phyloP scores from a whole-genome alignment of 495 filamentous ascomycete species.

The Hypoxylon lienhwacheense region DNA sequence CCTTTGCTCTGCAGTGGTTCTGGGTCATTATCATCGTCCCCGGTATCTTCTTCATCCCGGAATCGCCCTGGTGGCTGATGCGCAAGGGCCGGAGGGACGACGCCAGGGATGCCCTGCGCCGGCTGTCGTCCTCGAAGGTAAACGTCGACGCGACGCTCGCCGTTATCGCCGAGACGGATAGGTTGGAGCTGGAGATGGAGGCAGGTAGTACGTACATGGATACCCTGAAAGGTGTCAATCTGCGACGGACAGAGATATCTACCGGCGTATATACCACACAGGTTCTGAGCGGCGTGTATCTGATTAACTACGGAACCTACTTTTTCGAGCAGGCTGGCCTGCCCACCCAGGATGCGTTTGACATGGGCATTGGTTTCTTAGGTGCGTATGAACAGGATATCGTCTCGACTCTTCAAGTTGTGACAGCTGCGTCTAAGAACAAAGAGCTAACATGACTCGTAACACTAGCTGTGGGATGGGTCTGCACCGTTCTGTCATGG shows the following conservation, averaged over 20 bases:
- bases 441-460: neutral
- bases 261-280: constrained; percentile 55
- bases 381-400: constrained; percentile 33
- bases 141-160: constrained; percentile 49
- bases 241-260: constrained; percentile 60
- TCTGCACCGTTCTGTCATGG: constrained; percentile 59
- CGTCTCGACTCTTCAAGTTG: neutral
- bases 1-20: constrained; percentile 67
- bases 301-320: constrained; percentile 63
- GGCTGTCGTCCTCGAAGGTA: constrained; percentile 46
- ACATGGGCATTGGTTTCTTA: constrained; percentile 54
- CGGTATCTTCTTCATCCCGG: constrained; percentile 60
- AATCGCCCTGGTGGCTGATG: constrained; percentile 66
- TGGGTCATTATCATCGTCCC: constrained; percentile 63
- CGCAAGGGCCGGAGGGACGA: constrained; percentile 57
- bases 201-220: constrained; percentile 59
- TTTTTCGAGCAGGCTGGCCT: constrained; percentile 67
- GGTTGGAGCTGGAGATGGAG: constrained; percentile 60
- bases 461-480: constrained; percentile 42
- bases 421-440: neutral
- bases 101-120: constrained; percentile 49
- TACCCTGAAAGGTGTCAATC: constrained; percentile 57
- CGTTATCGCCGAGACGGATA: constrained; percentile 64
- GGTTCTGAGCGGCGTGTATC: constrained; percentile 52
- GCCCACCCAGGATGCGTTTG: constrained; percentile 49